phyloP scores from a whole-genome alignment of 441 rosid species.

The Euphorbia corollata region DNA sequence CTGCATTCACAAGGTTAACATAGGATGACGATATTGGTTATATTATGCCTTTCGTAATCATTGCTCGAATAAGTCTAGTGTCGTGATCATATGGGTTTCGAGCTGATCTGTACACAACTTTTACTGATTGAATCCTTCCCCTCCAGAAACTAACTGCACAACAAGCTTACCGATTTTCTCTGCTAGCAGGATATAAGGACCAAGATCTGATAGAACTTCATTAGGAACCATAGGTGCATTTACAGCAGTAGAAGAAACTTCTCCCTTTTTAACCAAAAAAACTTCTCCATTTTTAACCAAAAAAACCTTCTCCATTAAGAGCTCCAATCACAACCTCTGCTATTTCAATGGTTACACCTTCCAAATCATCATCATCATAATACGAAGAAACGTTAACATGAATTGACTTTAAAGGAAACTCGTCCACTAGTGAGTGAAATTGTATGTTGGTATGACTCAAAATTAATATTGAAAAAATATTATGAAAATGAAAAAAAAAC shows the following conservation, averaged over 20 bases:
- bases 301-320: too few species aligned
- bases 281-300: too few species aligned
- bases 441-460: too few species aligned
- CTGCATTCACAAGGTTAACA: conserved; percentile 83
- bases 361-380: conserved; percentile 53
- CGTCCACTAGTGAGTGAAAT: too few species aligned
- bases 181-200: conserved; percentile 66
- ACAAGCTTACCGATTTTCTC: conserved; percentile 82
- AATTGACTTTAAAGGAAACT: too few species aligned
- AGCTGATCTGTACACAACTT: conserved; percentile 57
- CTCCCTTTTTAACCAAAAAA: too few species aligned
- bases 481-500: too few species aligned
- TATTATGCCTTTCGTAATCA: conserved; percentile 87
- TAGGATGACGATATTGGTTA: conserved; percentile 61
- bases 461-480: too few species aligned
- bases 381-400: too few species aligned
- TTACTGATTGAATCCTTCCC: conserved; percentile 66
- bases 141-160: conserved; percentile 79
- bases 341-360: too few species aligned
- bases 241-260: conserved; percentile 90
- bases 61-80: conserved; percentile 85
- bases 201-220: conserved; percentile 67
- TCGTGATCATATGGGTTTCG: conserved; percentile 75
- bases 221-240: conserved; percentile 96
- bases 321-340: conserved; percentile 96